A percentile compares a stretch with the other conserved stretches of the same genome.
Evolutionary conservation across 2,329 filamentous ascomycete genomes (phyloP).

Genomic region (Nemania abortiva): DNA sequence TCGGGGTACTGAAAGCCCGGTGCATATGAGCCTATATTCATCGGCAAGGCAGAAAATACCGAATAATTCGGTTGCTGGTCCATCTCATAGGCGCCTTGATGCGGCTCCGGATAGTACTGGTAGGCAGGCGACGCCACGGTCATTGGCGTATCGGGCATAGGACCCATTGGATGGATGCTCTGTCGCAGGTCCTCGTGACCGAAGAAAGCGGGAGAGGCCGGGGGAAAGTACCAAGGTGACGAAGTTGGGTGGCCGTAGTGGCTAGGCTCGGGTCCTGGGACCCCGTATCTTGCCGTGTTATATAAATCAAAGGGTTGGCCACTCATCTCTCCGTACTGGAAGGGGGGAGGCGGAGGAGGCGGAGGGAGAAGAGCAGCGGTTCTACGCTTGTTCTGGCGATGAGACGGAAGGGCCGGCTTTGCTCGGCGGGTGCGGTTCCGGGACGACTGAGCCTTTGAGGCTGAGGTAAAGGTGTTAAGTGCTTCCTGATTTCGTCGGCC

Average conservation of each 20-base stretch:
- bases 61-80: neutral
- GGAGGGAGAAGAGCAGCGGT: neutral
- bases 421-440: neutral
- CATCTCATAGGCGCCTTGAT: neutral
- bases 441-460: neutral
- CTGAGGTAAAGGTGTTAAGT: neutral
- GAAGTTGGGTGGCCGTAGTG: neutral
- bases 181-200: constrained; percentile 24
- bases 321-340: neutral
- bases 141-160: constrained; percentile 6
- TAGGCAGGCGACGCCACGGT: neutral
- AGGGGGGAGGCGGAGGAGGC: neutral
- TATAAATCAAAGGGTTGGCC: neutral
- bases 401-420: neutral
- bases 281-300: neutral
- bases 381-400: neutral
- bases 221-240: neutral
- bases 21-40: neutral
- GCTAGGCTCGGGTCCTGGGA: neutral
- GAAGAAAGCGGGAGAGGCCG: constrained; percentile 12
- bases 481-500: neutral
- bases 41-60: neutral
- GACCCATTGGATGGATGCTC: constrained; percentile 33
- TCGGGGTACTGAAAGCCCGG: constrained; percentile 9
- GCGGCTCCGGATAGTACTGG: neutral